Evolutionary conservation across 73 alveolate species (phyloP).

Genomic region (Paramecium sonneborni): DNA sequence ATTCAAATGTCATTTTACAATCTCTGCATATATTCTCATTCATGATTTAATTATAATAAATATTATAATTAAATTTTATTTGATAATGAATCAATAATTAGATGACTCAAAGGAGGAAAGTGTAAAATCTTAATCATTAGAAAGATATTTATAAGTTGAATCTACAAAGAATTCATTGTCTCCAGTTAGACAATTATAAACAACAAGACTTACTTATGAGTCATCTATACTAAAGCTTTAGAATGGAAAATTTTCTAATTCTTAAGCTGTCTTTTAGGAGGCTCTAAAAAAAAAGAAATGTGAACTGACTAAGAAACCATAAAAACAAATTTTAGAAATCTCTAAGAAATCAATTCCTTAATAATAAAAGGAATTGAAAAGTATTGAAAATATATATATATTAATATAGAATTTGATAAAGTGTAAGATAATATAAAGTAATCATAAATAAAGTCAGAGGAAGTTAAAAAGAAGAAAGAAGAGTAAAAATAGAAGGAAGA

Average conservation of each 20-base stretch:
- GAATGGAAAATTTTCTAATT: constrained; percentile 34
- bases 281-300: constrained; percentile 8
- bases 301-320: neutral
- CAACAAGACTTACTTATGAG: neutral
- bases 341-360: neutral
- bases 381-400: neutral
- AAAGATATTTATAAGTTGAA: constrained; percentile 4
- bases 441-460: neutral
- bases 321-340: neutral
- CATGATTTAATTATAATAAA: neutral
- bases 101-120: constrained; percentile 37
- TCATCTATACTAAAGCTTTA: constrained; percentile 10
- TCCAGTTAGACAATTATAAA: constrained; percentile 1
- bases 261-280: neutral
- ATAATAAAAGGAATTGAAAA: neutral
- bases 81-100: constrained; percentile 7
- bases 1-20: constrained; percentile 61
- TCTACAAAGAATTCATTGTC: constrained; percentile 29
- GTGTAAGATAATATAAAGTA: neutral
- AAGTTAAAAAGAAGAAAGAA: neutral
- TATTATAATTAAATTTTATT: neutral
- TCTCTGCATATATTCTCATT: constrained; percentile 47
- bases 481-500: neutral
- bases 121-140: neutral
- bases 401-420: constrained; percentile 14